A percentile compares a stretch with the other conserved stretches of the same genome.
Evolutionary conservation across 1,284 basidiomycete species (phyloP).

Genomic region (Ustilago sp.): DNA sequence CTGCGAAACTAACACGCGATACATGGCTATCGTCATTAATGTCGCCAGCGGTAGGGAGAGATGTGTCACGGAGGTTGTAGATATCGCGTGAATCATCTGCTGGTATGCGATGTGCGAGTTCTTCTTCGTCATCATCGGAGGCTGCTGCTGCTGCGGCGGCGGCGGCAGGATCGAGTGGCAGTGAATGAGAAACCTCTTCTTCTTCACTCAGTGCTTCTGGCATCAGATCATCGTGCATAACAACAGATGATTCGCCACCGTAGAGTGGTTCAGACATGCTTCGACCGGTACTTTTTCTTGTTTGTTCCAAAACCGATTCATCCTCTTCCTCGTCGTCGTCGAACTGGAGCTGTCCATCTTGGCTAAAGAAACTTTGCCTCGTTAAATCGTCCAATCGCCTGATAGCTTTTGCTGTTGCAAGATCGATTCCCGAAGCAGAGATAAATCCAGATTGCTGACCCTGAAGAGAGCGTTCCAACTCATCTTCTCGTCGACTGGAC

Average conservation of each 20-base stretch:
- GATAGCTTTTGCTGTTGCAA: conserved; percentile 30
- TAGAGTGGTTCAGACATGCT: conserved; percentile 48
- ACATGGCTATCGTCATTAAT: conserved; percentile 24
- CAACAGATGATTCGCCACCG: conserved; percentile 28
- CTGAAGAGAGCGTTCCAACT: conserved; percentile 33
- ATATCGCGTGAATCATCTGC: conserved; percentile 14
- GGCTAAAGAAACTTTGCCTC: conserved; percentile 40
- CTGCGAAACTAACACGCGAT: conserved; percentile 34
- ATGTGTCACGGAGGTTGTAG: conserved; percentile 5
- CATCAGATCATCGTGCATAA: conserved; percentile 38
- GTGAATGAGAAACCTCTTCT: conserved; percentile 37
- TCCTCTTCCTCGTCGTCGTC: conserved; percentile 21
- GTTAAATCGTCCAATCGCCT: conserved; percentile 47
- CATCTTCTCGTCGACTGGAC: conserved; percentile 41
- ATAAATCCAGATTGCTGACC: conserved; percentile 19
- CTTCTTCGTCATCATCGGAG: conserved; percentile 34
- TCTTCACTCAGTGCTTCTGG: conserved; percentile 21
- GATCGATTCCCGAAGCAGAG: conserved; percentile 35
- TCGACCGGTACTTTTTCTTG: conserved; percentile 21
- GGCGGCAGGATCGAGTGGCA: conserved; percentile 29
- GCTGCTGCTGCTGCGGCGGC: conserved; percentile 13
- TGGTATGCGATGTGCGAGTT: conserved; percentile 20
- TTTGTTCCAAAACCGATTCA: conserved; percentile 1
- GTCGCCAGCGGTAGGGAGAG: conserved; percentile 9
- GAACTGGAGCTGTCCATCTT: conserved; percentile 40